Base-by-base conservation (phyloP, 1,139 yeast genomes). In the Candida buenavistaensis region DNA sequence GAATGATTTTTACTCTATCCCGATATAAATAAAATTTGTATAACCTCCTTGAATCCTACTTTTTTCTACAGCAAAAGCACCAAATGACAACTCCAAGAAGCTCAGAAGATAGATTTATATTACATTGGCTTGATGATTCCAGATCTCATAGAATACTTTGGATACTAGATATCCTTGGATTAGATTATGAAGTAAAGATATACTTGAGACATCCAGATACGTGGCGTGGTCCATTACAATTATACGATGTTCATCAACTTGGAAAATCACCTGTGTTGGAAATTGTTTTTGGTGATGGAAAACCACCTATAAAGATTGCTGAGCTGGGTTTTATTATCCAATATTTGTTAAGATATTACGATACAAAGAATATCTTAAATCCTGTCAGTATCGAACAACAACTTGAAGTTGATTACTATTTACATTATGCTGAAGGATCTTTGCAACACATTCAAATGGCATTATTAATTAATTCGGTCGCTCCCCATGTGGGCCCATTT, bases 351-450 rank as follows among this genome's bases (percentile, higher is more conserved):
- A 47, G 56, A 15, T 47, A 68, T 35, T 72, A 70, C 44, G 80
- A 75, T 46, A 52, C 56, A 12, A 40, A 54, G 30, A 48, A 59
- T 9, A 47, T 61, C 16, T 55, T 75, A 39, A 59, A 51, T 8
- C 68, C 72, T 0, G 33, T 40, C 0, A 48, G 46, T 23, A 61
- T 53, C 6, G 62, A 61, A 14, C 70, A 67, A 23, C 57, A 56
- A 39, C 56, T 62, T 14, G 48, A 59, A 41, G 72, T 72, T 29
- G 76, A 76, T 41, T 79, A 72, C 51, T 75, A 62, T 44, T 54
- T 77, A 35, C 80, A 77, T 47, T 76, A 69, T 44, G 50, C 76
- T 5, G 88, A 81, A 50, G 84, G 80, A 0, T 65, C 81, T 23
- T 54, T 80, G 33, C 78, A 74, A 50, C 76, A 75, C 14, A 49